Evolutionary conservation across 163 green algal genomes (phyloP).

Genomic region (Smithsoniella earleae): DNA sequence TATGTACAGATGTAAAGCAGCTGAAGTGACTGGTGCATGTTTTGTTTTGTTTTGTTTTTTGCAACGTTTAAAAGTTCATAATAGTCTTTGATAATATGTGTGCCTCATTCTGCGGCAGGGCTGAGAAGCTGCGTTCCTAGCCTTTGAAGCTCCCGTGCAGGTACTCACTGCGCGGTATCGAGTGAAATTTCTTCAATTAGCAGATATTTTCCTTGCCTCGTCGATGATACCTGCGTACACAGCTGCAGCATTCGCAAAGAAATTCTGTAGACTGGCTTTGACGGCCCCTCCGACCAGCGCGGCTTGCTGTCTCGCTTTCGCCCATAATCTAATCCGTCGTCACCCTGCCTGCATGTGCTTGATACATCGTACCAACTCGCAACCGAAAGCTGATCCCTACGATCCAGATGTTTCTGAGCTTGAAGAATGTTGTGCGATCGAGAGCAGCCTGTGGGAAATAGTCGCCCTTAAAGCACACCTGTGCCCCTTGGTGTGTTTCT

Average conservation of each 20-base stretch:
- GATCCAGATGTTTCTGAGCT: conserved; percentile 54
- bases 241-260: conserved; percentile 85
- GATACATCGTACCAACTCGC: conserved; percentile 55
- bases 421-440: conserved; percentile 57
- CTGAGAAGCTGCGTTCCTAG: background rate
- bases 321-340: conserved; percentile 89
- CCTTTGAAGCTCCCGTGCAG: too few relatives aligned
- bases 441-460: conserved; percentile 92
- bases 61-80: too few relatives aligned
- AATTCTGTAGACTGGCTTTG: conserved; percentile 73
- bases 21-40: too few relatives aligned
- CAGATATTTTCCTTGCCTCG: conserved; percentile 85
- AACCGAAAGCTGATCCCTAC: conserved; percentile 49
- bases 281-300: conserved; percentile 48
- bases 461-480: conserved; percentile 68
- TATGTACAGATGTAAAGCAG: too few relatives aligned
- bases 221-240: conserved; percentile 86
- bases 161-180: conserved; percentile 27
- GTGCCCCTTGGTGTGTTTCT: conserved; percentile 59
- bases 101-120: too few relatives aligned
- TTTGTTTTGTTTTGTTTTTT: too few relatives aligned
- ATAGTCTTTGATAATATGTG: too few relatives aligned
- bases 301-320: conserved; percentile 64
- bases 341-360: conserved; percentile 76
- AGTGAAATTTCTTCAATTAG: conserved; percentile 64